Conservation (phyloP, 2,329 filamentous ascomycete genomes). For the Exophiala xenobiotica region DNA sequence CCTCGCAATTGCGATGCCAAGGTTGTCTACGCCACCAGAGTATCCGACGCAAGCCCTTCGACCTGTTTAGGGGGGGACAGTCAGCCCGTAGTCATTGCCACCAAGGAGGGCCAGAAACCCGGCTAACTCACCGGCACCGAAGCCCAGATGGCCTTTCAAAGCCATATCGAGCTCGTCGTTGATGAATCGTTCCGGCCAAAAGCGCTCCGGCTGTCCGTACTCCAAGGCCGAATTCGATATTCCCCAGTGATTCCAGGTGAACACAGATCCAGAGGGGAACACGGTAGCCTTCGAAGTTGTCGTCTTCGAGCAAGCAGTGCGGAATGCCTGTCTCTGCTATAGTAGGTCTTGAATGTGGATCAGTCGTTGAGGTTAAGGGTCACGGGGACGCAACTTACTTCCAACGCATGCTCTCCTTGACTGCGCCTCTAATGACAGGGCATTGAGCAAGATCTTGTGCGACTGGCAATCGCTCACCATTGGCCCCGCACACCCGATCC, state of each 20-base stretch:
- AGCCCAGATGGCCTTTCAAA: too few relatives aligned
- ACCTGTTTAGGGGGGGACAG: too few relatives aligned
- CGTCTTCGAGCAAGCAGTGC: constrained; percentile 20
- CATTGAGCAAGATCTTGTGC: constrained; percentile 34
- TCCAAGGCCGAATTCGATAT: constrained; percentile 41
- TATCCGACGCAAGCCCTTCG: too few relatives aligned
- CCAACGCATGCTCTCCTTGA: constrained; percentile 37
- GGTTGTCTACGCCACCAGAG: too few relatives aligned
- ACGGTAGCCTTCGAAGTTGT: constrained; percentile 43
- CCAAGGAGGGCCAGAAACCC: too few relatives aligned
- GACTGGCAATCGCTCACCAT: constrained; percentile 31
- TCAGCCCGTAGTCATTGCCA: too few relatives aligned
- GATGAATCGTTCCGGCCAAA: constrained; percentile 1
- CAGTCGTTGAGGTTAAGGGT: too few relatives aligned
- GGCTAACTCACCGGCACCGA: too few relatives aligned
- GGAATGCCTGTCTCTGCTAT: constrained; percentile 40
- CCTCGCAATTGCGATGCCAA: too few relatives aligned
- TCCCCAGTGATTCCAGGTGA: constrained; percentile 46
- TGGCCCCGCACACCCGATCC: constrained; percentile 38
- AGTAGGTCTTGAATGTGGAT: too few relatives aligned
- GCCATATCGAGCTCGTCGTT: too few relatives aligned
- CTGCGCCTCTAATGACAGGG: constrained; percentile 35
- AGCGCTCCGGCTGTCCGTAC: constrained; percentile 11
- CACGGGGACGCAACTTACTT: too few relatives aligned
- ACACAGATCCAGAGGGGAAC: constrained; percentile 49